These are phyloP conservation scores for Moesziomyces sp. DNA, from an alignment of 1,284 basidiomycete genomes.

Conservation along the genomic window DNA sequence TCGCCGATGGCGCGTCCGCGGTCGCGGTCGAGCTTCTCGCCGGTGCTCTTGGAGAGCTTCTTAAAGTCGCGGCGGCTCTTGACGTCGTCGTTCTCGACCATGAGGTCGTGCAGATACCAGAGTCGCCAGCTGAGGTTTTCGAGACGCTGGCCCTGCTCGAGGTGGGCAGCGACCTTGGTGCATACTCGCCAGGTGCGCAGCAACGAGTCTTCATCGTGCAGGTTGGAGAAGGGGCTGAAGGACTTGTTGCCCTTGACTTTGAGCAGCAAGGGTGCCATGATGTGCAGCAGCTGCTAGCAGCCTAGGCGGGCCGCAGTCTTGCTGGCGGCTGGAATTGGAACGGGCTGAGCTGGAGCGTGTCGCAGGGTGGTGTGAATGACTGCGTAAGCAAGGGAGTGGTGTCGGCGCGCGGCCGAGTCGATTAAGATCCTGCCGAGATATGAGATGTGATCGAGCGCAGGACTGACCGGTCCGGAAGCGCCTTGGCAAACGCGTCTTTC, in stretches of 20 bases:
- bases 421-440: too few relatives aligned
- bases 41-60: slow-evolving; percentile 43
- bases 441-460: too few relatives aligned
- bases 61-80: slow-evolving; percentile 44
- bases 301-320: too few relatives aligned
- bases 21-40: slow-evolving; percentile 53
- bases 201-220: slow-evolving; percentile 54
- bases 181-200: slow-evolving; percentile 48
- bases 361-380: too few relatives aligned
- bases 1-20: slow-evolving; percentile 41
- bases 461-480: too few relatives aligned
- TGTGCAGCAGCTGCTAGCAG: background rate
- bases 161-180: slow-evolving; percentile 54
- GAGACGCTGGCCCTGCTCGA: slow-evolving; percentile 59
- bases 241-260: slow-evolving; percentile 58
- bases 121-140: slow-evolving; percentile 60
- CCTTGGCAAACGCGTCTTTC: too few relatives aligned
- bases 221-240: slow-evolving; percentile 54
- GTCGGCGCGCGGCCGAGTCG: too few relatives aligned
- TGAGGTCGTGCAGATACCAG: slow-evolving; percentile 55
- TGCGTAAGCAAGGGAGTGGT: too few relatives aligned
- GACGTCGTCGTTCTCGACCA: slow-evolving; percentile 49
- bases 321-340: too few relatives aligned
- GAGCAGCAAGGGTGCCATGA: slow-evolving; percentile 44
- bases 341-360: too few relatives aligned